Evolutionary conservation across 31 red algal genomes (phyloP).

Genomic region (Odonthalia washingtoniensis): DNA sequence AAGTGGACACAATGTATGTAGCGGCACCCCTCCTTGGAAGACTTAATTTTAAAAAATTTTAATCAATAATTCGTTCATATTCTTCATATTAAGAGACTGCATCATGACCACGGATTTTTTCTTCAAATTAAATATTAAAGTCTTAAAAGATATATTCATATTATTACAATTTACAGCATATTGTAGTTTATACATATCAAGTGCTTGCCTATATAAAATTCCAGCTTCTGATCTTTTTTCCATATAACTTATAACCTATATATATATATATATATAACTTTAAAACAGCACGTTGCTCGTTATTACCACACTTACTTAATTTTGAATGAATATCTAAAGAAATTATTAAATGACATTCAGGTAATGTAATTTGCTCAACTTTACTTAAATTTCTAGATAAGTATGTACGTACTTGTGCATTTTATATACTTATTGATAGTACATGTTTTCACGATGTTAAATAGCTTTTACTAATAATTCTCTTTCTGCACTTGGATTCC

Average conservation of each 20-base stretch:
- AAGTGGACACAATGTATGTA: too few relatives aligned
- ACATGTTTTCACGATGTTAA: constrained; percentile 72
- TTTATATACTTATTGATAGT: constrained; percentile 46
- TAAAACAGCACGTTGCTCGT: constrained; percentile 67
- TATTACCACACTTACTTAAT: too few relatives aligned
- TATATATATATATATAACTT: constrained; percentile 68
- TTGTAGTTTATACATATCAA: constrained; percentile 63
- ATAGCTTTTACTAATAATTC: constrained; percentile 64
- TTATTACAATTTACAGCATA: constrained; percentile 61
- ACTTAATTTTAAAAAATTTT: too few relatives aligned
- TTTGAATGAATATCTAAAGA: constrained; percentile 62
- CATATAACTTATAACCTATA: constrained; percentile 69
- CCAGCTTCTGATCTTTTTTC: constrained; percentile 76
- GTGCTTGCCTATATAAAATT: constrained; percentile 63
- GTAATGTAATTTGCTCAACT: constrained; percentile 45
- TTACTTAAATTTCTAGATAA: constrained; percentile 64
- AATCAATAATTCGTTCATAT: too few relatives aligned
- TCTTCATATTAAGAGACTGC: constrained; percentile 37
- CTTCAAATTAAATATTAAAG: constrained; percentile 64
- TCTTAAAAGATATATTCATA: constrained; percentile 74
- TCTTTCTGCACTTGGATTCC: constrained; percentile 52
- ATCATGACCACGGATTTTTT: constrained; percentile 67
- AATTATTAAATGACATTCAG: constrained; percentile 65
- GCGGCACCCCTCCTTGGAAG: too few relatives aligned
- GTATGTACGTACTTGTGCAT: constrained; percentile 70